These are phyloP conservation scores for Gracilaria domingensis DNA, from an alignment of 23 red algal species.

Conservation along the genomic window DNA sequence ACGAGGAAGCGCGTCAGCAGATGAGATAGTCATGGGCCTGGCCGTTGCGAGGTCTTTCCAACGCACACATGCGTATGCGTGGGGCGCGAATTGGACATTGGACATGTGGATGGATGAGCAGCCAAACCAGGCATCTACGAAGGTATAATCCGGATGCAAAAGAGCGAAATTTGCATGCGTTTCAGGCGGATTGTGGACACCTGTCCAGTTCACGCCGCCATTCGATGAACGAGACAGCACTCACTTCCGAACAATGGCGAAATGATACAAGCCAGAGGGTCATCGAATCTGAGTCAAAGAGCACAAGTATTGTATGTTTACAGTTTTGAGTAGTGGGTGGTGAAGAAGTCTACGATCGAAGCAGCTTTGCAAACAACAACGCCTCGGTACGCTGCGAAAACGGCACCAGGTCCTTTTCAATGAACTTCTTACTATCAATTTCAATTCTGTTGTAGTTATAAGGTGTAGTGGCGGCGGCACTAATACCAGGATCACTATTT, in stretches of 20 bases:
- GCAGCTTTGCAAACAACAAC: slow-evolving; percentile 39
- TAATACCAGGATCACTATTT: slow-evolving; percentile 33
- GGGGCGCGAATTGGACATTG: no score
- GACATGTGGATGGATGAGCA: slow-evolving; percentile 1
- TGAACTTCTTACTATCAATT: slow-evolving; percentile 35
- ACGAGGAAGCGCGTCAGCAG: not conserved
- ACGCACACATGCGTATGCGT: no score
- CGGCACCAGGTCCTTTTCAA: slow-evolving; percentile 44
- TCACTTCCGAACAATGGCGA: no score
- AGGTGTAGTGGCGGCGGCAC: slow-evolving; percentile 48
- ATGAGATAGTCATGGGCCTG: not conserved
- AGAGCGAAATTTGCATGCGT: slow-evolving; percentile 9
- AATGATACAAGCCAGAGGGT: no score
- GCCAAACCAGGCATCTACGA: no score
- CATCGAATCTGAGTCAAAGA: no score
- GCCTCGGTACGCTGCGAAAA: slow-evolving; percentile 59
- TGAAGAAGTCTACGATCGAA: not conserved
- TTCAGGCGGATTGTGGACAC: not conserved
- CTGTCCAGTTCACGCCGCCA: not conserved
- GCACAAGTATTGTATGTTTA: not conserved
- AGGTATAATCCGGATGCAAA: not conserved
- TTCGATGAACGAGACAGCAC: no score
- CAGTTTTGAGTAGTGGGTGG: not conserved
- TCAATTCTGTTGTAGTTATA: slow-evolving; percentile 60
- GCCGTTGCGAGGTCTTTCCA: not conserved